Percentiles rank a stretch among this genome's conserved stretches.
phyloP scores from a whole-genome alignment of 116 monocot genomes.

The Trichopus zeylanicus region DNA sequence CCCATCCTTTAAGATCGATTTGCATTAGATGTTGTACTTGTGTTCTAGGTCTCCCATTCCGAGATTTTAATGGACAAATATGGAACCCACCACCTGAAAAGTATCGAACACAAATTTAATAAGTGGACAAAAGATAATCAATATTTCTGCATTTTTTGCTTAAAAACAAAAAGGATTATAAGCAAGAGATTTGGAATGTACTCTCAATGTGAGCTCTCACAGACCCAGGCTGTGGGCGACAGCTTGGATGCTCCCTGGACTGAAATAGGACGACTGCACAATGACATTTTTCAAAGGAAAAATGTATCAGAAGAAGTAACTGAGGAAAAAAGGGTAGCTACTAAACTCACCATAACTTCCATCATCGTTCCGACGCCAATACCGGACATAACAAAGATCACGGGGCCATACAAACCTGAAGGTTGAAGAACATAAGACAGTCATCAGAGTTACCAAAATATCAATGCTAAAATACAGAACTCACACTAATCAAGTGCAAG shows the following conservation, averaged over 20 bases:
- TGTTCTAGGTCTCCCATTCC: slow-evolving; percentile 60
- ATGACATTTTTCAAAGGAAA: slow-evolving; percentile 9
- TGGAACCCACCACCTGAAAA: slow-evolving; percentile 89
- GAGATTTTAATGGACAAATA: slow-evolving; percentile 71
- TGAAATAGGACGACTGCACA: slow-evolving; percentile 85
- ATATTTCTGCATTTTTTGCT: neutral
- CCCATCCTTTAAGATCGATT: slow-evolving; percentile 95
- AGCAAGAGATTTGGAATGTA: slow-evolving; percentile 17
- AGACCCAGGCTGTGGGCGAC: slow-evolving; percentile 79
- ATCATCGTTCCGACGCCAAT: slow-evolving; percentile 97
- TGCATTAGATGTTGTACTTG: slow-evolving; percentile 98
- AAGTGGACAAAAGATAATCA: neutral
- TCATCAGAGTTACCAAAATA: neutral
- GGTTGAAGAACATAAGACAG: neutral
- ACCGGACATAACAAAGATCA: too few species aligned
- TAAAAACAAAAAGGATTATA: neutral
- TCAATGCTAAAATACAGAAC: neutral
- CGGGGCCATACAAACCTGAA: slow-evolving; percentile 93
- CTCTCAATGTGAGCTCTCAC: slow-evolving; percentile 96
- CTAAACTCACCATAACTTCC: slow-evolving; percentile 82
- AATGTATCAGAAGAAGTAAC: neutral
- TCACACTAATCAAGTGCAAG: neutral
- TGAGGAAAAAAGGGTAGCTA: neutral
- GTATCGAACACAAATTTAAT: neutral
- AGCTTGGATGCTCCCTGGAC: slow-evolving; percentile 76